Conservation (phyloP, 208 protist genomes). For the Trypanosoma mega region DNA sequence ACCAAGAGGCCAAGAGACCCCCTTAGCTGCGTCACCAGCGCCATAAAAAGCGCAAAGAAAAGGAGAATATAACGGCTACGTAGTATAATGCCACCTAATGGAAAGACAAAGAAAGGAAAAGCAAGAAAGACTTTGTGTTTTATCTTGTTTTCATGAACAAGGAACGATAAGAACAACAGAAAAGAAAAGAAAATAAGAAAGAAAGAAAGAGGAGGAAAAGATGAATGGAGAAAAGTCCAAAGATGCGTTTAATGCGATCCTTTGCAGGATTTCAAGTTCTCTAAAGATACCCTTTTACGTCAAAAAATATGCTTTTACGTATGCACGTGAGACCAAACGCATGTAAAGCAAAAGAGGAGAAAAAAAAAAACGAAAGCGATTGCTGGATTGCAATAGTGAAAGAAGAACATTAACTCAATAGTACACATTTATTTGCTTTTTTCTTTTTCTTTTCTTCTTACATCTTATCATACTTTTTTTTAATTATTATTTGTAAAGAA, state of each 20-base stretch:
- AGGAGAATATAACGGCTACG: not conserved
- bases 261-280: too few species aligned
- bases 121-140: not conserved
- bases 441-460: not conserved
- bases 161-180: conserved; percentile 23
- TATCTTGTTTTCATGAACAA: too few species aligned
- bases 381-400: not conserved
- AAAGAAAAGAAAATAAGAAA: conserved; percentile 4
- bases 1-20: conserved; percentile 47
- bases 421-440: not conserved
- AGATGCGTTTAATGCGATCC: not conserved
- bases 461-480: conserved; percentile 12
- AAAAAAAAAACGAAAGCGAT: not conserved
- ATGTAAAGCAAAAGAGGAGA: not conserved
- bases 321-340: too few species aligned
- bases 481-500: conserved; percentile 5
- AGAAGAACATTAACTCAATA: conserved; percentile 1
- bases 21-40: conserved; percentile 60
- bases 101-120: not conserved
- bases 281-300: too few species aligned
- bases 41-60: conserved; percentile 27
- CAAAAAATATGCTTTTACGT: too few species aligned
- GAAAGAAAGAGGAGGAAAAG: not conserved
- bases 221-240: not conserved
- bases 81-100: not conserved